Evolutionary conservation across 164 flowering plant genomes (phyloP), one percentile per base, ranked within the genome.

Genomic region (Saururus chinensis): DNA sequence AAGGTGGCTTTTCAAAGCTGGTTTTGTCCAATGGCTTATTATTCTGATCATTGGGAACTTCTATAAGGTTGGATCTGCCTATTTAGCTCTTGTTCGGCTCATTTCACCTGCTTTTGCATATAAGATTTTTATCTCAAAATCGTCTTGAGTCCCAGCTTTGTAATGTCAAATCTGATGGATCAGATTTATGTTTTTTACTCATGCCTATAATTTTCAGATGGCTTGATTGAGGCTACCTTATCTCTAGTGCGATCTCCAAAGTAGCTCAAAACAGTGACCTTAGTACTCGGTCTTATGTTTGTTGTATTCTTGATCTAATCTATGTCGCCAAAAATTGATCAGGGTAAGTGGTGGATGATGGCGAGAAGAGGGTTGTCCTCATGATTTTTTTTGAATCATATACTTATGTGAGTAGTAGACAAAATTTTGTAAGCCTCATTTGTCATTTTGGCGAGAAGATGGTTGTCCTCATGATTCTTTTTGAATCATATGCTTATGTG

Each of bases 1-100:
- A 76, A 88, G 98, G 77, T 92, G 96, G 96, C 78, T 92, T 56
- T 92, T 66, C 70, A 92, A 92, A 81, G 77, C 86, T 61, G 98
- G 98, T 63, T 77, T 77, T 57, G 30, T 89, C 55, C 98, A 89
- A 76, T 92, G 98, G 96, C 77, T 92, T 64, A 51, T 77, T 69
- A 72, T 89, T 68, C 73, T 89, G 63, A 73, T 80, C 17, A n/a
- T 77, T 16, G 96, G 93, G n/a, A n/a, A n/a, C n/a, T n/a, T n/a
- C n/a, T n/a, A n/a, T n/a, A n/a, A n/a, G n/a, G n/a, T n/a, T n/a
- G n/a, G n/a, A n/a, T n/a, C n/a, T n/a, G n/a, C n/a, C n/a, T n/a
- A n/a, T n/a, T n/a, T n/a, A n/a, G n/a, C n/a, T n/a, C n/a, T n/a
- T n/a, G n/a, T n/a, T n/a, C n/a, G n/a, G n/a, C n/a, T n/a, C n/a